These are phyloP conservation scores for Thalassiosira exigua DNA, from an alignment of 352 stramenopile genomes.

Conservation along the genomic window DNA sequence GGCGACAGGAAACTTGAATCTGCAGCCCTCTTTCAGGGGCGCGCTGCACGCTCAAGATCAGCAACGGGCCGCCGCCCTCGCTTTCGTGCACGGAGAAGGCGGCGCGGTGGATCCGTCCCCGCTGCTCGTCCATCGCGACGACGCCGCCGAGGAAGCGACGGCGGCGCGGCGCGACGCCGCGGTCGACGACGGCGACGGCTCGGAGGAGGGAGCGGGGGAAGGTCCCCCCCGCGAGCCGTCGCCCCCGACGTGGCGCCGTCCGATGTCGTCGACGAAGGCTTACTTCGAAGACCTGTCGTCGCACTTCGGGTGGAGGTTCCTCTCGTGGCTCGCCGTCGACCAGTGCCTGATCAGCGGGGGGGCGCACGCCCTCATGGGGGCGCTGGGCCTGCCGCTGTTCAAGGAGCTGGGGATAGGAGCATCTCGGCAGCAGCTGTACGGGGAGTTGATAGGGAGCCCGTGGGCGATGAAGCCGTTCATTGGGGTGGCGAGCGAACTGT, in stretches of 20 bases:
- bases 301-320: conserved; percentile 45
- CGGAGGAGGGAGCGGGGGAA: not conserved
- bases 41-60: too few species aligned
- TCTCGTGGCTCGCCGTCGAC: conserved; percentile 45
- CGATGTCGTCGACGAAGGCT: conserved; percentile 22
- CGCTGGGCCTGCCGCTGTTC: conserved; percentile 51
- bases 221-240: not conserved
- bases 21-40: too few species aligned
- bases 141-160: too few species aligned
- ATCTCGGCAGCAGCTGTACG: conserved; percentile 53
- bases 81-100: too few species aligned
- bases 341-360: conserved; percentile 49
- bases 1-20: too few species aligned
- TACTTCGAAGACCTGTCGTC: conserved; percentile 43
- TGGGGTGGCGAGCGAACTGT: conserved; percentile 53
- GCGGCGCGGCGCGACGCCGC: too few species aligned
- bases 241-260: conserved; percentile 34
- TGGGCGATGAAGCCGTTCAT: conserved; percentile 67
- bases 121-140: too few species aligned
- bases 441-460: conserved; percentile 45
- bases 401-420: conserved; percentile 52
- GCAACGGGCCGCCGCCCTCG: too few species aligned
- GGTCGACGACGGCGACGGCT: not conserved
- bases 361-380: conserved; percentile 45
- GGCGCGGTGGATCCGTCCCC: too few species aligned